Evolutionary conservation across 768 basidiomycete genomes (phyloP), one percentile per base, ranked within the genome.

Genomic region (Calocybe cyanea): DNA sequence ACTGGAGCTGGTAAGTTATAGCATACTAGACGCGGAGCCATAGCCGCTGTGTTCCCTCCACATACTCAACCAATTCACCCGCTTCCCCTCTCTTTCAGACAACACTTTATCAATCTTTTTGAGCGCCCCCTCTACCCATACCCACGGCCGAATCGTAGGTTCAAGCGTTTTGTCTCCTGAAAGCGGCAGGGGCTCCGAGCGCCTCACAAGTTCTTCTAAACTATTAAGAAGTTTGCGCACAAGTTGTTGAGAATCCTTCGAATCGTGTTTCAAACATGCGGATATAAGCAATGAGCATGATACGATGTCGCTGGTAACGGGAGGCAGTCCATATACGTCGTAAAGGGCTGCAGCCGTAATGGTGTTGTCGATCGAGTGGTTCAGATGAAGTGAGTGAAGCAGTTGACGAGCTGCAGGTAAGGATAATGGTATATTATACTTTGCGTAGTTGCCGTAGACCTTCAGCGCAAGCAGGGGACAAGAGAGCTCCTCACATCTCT

Each of bases 391-490:
- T 1, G 80, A 70, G 47, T 85, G 77, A 1, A 85, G 58, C 36
- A 87, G 73, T 33, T 69, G 72, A 3, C 75, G 81, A 0, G 73
- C 84, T 1, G 73, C 78, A 0, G 65, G 51, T 8, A 77, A 63
- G 2, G 77, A 73, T 11, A 86, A 68, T 17, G 66, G 59, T 14
- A 86, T 52, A 40, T 76, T 73, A 59, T 85, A 83, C 57, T 79
- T 81, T 11, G 80, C 67, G 46, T 74, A 82, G 56, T 86, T 65
- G 17, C 77, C 75, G 56, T 83, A 82, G 17, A 84, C 75, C 25
- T 74, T 64, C 10, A 87, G 64, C 2, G 83, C 81, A 31, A 85
- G 70, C 19, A 63, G 54, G 2, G 80, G 77, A 46, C 77, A 78
- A 11, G 63, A 57, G 1, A 85, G 71, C 54, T 83, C 73, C 48